Evolutionary conservation across 1,284 basidiomycete genomes (phyloP).

Genomic region (Takashimella koratensis): DNA sequence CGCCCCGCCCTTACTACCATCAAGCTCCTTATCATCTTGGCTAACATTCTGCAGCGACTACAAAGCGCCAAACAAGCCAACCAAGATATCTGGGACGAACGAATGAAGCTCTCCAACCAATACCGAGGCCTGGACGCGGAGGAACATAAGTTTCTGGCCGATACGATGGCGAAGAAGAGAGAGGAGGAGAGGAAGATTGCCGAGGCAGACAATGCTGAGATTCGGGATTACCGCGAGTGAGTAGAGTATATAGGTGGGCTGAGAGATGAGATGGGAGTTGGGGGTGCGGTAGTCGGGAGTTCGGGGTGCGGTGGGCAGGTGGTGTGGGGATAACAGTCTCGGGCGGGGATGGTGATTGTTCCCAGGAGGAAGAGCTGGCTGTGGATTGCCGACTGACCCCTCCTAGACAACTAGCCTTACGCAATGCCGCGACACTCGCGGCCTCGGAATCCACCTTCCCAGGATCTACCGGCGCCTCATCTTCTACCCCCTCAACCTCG

Average conservation of each 20-base stretch:
- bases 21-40: no score
- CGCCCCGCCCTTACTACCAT: no score
- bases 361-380: neutral
- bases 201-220: constrained; percentile 67
- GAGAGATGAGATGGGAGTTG: neutral
- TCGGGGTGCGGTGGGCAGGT: constrained; percentile 6
- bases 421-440: constrained; percentile 15
- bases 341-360: neutral
- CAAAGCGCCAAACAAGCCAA: no score
- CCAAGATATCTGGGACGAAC: constrained; percentile 91
- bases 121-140: constrained; percentile 87
- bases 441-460: constrained; percentile 11
- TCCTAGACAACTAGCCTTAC: constrained; percentile 29
- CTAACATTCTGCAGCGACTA: no score
- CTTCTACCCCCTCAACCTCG: constrained; percentile 6
- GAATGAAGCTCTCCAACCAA: constrained; percentile 86
- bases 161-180: constrained; percentile 68
- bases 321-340: constrained; percentile 6
- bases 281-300: neutral
- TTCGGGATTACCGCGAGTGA: constrained; percentile 2
- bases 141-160: constrained; percentile 82
- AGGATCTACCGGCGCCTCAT: neutral
- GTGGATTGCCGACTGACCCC: no score
- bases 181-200: constrained; percentile 69
- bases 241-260: neutral